These are phyloP conservation scores for Phytopythium cucurbitacearum DNA, from an alignment of 352 stramenopile species.

Conservation along the genomic window DNA sequence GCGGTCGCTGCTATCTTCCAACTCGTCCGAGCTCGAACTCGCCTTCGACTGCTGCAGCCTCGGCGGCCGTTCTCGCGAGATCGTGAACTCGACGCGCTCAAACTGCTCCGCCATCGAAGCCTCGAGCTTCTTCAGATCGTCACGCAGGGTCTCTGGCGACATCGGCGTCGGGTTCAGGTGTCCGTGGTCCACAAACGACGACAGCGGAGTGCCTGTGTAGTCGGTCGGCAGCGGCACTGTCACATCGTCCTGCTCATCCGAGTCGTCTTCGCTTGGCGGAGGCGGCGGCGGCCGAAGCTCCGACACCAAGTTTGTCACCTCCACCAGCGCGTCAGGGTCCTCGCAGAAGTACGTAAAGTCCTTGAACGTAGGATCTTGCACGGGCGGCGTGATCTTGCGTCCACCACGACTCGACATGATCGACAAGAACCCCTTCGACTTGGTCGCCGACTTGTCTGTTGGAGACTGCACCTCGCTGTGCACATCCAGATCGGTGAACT, in stretches of 20 bases:
- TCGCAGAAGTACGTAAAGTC: conserved; percentile 90
- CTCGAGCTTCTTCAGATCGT: conserved; percentile 64
- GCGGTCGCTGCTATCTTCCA: conserved; percentile 20
- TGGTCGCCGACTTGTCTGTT: conserved; percentile 69
- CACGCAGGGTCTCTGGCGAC: conserved; percentile 47
- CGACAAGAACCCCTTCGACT: conserved; percentile 81
- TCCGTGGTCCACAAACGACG: conserved; percentile 81
- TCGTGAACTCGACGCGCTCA: conserved; percentile 76
- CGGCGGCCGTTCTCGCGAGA: conserved; percentile 57
- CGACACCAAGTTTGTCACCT: conserved; percentile 76
- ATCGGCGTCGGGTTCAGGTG: conserved; percentile 46
- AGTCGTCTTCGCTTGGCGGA: conserved; percentile 35
- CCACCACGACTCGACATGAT: conserved; percentile 62
- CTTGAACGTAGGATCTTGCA: conserved; percentile 87
- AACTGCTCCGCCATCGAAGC: conserved; percentile 64
- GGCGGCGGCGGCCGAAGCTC: conserved; percentile 59
- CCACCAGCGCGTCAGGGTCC: conserved; percentile 80
- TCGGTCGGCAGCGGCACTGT: conserved; percentile 31
- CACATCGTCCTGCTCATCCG: conserved; percentile 15
- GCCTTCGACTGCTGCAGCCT: conserved; percentile 21
- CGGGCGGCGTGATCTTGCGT: conserved; percentile 66
- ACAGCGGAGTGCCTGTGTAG: conserved; percentile 63
- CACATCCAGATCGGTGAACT: conserved; percentile 85
- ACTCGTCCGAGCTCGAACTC: conserved; percentile 25
- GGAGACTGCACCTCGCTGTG: conserved; percentile 78